Evolutionary conservation across 2,329 filamentous ascomycete species (phyloP).

Genomic region (Escovopsis sp.): DNA sequence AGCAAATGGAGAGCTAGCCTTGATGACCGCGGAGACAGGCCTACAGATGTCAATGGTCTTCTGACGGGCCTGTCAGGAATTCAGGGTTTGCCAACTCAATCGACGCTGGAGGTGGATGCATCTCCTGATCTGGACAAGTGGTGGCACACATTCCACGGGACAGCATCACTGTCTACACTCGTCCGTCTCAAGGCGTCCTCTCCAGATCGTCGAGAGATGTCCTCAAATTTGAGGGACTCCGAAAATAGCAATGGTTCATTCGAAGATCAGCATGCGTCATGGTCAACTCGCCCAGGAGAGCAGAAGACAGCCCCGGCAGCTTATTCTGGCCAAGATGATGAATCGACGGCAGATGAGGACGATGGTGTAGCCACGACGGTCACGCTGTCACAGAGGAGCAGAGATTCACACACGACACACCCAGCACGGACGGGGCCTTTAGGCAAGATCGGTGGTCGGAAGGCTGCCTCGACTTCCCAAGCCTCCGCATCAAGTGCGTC

Average conservation of each 20-base stretch:
- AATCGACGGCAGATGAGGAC: constrained; percentile 20
- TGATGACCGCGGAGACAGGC: constrained; percentile 9
- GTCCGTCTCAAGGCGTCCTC: no score
- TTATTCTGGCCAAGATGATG: constrained; percentile 12
- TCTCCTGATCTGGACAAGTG: constrained; percentile 28
- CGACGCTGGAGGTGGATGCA: constrained; percentile 16
- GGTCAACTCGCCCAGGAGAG: constrained; percentile 17
- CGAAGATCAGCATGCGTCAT: constrained; percentile 34
- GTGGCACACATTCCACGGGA: constrained; percentile 31
- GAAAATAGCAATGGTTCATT: constrained; percentile 32
- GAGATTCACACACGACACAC: constrained; percentile 4
- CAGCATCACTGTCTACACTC: constrained; percentile 3
- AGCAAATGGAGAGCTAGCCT: constrained; percentile 22
- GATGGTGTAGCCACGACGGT: constrained; percentile 4
- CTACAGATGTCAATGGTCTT: constrained; percentile 22
- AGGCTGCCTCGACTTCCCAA: constrained; percentile 7
- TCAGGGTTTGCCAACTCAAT: constrained; percentile 16
- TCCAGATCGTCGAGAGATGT: no score
- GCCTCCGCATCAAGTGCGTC: constrained; percentile 7
- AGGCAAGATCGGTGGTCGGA: constrained; percentile 18
- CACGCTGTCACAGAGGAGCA: background rate
- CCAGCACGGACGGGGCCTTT: constrained; percentile 6
- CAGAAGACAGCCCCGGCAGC: constrained; percentile 8
- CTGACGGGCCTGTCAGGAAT: constrained; percentile 27
- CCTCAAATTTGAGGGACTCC: no score